Percentiles rank a stretch among this genome's conserved stretches.
Conservation (phyloP, 2,329 filamentous ascomycete genomes). For the Neonectria punicea region DNA sequence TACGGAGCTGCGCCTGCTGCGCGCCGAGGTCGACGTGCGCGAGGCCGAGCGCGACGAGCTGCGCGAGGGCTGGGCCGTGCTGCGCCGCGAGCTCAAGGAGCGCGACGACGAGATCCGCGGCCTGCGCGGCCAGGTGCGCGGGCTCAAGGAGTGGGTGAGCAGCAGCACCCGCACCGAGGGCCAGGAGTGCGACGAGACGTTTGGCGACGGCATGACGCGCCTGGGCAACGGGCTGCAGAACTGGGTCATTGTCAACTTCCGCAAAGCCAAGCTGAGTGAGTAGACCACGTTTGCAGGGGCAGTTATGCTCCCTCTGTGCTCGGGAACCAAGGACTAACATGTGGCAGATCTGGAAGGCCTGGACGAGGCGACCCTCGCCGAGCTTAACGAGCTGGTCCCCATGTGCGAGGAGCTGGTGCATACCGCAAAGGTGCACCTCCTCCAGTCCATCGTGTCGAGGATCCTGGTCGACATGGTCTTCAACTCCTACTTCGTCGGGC, state of each 20-base stretch:
- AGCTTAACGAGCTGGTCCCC: conserved; percentile 63
- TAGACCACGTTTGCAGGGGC: not conserved
- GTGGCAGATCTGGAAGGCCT: conserved; percentile 56
- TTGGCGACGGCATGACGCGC: conserved; percentile 69
- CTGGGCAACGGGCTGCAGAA: conserved; percentile 77
- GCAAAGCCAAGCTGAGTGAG: conserved; percentile 68
- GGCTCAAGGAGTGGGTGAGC: conserved; percentile 78
- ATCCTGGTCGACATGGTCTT: conserved; percentile 72
- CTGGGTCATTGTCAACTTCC: conserved; percentile 77
- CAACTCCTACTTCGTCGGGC: conserved; percentile 70
- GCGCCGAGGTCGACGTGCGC: conserved; percentile 59
- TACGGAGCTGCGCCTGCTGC: conserved; percentile 62
- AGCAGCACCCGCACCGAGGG: conserved; percentile 70
- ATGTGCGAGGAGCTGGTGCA: conserved; percentile 66
- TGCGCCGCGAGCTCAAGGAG: conserved; percentile 57
- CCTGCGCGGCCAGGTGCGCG: conserved; percentile 69
- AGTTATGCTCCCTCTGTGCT: too few species aligned
- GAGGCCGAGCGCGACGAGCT: conserved; percentile 61
- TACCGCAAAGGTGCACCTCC: conserved; percentile 67
- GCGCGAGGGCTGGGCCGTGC: conserved; percentile 59
- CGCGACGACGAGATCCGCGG: conserved; percentile 67
- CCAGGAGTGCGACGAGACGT: conserved; percentile 73
- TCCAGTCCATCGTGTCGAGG: conserved; percentile 70
- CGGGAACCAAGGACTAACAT: not conserved
- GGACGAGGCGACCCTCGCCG: conserved; percentile 53